Evolutionary conservation across 2,329 filamentous ascomycete genomes (phyloP).

Genomic region (Trichoderma citrinoviride): DNA sequence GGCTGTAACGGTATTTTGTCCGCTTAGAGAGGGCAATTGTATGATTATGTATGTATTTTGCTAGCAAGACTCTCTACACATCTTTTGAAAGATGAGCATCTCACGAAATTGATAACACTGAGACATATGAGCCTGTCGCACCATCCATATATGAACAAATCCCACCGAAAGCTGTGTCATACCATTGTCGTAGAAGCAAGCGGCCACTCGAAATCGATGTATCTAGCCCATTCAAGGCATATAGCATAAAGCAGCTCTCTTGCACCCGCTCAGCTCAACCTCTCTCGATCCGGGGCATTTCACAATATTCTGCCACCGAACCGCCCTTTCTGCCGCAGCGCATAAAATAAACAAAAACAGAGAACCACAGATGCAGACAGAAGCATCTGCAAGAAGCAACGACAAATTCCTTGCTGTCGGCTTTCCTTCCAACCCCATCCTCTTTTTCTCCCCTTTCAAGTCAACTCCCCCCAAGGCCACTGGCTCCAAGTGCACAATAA

Average conservation of each 20-base stretch:
- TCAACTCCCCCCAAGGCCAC: background rate
- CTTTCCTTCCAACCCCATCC: background rate
- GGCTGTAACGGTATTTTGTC: slow-evolving; percentile 11
- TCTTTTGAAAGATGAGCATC: background rate
- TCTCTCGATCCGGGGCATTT: slow-evolving; percentile 46
- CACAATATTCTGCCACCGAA: slow-evolving; percentile 60
- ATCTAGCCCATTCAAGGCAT: slow-evolving; percentile 1
- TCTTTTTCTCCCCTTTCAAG: background rate
- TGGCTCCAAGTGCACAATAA: background rate
- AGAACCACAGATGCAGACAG: background rate
- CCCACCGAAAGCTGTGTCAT: background rate
- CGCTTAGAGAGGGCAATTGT: slow-evolving; percentile 1
- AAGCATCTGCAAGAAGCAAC: slow-evolving; percentile 1
- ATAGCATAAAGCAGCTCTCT: background rate
- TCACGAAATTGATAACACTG: background rate
- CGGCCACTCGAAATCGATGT: background rate
- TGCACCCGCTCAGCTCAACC: slow-evolving; percentile 1
- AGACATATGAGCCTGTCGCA: background rate
- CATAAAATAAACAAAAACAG: background rate
- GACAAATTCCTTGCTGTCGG: slow-evolving; percentile 4
- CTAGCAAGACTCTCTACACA: slow-evolving; percentile 13
- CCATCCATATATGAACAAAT: background rate
- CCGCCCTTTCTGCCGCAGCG: slow-evolving; percentile 26
- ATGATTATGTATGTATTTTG: slow-evolving; percentile 14
- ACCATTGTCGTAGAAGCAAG: background rate